Conservation (phyloP, 2,329 filamentous ascomycete genomes). For the Fusarium mundagurra region DNA sequence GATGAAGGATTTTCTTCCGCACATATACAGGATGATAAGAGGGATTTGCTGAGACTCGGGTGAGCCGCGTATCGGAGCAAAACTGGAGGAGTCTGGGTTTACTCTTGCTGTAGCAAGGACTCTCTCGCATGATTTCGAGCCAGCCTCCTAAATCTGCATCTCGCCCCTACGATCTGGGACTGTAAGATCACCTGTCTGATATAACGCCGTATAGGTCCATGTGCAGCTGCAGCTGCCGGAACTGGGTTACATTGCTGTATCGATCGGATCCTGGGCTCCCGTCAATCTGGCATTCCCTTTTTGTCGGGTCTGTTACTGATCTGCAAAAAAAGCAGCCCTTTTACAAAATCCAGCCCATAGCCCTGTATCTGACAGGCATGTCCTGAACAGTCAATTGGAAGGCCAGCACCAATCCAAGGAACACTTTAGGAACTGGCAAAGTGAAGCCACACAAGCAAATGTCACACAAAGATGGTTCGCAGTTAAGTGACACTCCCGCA, state of each 20-base stretch:
- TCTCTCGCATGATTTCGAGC: neutral
- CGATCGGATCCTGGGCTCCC: constrained; percentile 11
- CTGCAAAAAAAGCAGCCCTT: neutral
- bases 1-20: constrained; percentile 4
- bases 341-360: constrained; percentile 25
- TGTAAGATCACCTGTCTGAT: neutral
- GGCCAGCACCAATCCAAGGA: neutral
- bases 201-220: neutral
- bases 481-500: constrained; percentile 17
- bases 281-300: constrained; percentile 19
- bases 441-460: neutral
- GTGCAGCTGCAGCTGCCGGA: constrained; percentile 6
- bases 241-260: constrained; percentile 1
- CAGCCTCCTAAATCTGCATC: neutral
- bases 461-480: neutral
- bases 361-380: constrained; percentile 8
- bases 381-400: constrained; percentile 1
- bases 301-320: neutral
- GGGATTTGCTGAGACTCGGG: constrained; percentile 14
- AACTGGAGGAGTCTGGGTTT: neutral
- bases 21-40: neutral
- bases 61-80: neutral
- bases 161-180: neutral
- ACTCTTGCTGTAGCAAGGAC: neutral
- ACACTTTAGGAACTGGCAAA: neutral